Percentiles rank a stretch among this genome's conserved stretches.
Conservation (phyloP, 1,284 basidiomycete genomes). For the Ustilago tritici region DNA sequence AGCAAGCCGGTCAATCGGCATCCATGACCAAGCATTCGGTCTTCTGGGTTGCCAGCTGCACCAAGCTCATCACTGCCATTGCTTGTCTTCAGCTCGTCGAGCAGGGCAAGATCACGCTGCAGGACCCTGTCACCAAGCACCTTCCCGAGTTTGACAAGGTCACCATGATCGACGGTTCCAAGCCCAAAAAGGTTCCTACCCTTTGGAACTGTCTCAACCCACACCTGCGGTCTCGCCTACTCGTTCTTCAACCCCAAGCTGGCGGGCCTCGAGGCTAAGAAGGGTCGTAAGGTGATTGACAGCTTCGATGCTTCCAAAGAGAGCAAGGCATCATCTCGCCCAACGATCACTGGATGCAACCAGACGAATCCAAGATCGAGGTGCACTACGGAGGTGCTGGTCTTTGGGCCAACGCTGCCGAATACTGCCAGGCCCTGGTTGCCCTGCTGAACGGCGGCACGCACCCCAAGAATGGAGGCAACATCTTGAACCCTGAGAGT, state of each 20-base stretch:
- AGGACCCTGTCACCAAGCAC: slow-evolving; percentile 54
- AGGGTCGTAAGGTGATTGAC: slow-evolving; percentile 33
- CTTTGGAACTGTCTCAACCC: slow-evolving; percentile 50
- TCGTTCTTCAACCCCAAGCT: slow-evolving; percentile 54
- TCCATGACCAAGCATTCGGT: slow-evolving; percentile 56
- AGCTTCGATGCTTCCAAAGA: slow-evolving; percentile 28
- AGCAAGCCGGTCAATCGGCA: slow-evolving; percentile 41
- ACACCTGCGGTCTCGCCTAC: slow-evolving; percentile 45
- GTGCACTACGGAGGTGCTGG: slow-evolving; percentile 54
- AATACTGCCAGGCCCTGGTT: slow-evolving; percentile 49
- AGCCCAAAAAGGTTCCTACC: slow-evolving; percentile 52
- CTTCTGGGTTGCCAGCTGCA: slow-evolving; percentile 63
- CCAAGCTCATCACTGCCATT: slow-evolving; percentile 68
- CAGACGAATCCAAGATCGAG: slow-evolving; percentile 49
- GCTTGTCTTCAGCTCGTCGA: slow-evolving; percentile 68
- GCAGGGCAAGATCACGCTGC: slow-evolving; percentile 58
- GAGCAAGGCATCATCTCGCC: slow-evolving; percentile 32
- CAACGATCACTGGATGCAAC: slow-evolving; percentile 37
- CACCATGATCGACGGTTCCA: slow-evolving; percentile 43
- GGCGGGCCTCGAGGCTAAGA: slow-evolving; percentile 25
- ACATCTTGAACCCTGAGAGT: slow-evolving; percentile 52
- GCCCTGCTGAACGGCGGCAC: slow-evolving; percentile 60
- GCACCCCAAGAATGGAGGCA: slow-evolving; percentile 52
- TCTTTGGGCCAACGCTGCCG: slow-evolving; percentile 45
- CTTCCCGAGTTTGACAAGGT: slow-evolving; percentile 60